Evolutionary conservation across 1,284 basidiomycete species (phyloP), one percentile per base, ranked within the genome.

Genomic region (Meripilus lineatus): DNA sequence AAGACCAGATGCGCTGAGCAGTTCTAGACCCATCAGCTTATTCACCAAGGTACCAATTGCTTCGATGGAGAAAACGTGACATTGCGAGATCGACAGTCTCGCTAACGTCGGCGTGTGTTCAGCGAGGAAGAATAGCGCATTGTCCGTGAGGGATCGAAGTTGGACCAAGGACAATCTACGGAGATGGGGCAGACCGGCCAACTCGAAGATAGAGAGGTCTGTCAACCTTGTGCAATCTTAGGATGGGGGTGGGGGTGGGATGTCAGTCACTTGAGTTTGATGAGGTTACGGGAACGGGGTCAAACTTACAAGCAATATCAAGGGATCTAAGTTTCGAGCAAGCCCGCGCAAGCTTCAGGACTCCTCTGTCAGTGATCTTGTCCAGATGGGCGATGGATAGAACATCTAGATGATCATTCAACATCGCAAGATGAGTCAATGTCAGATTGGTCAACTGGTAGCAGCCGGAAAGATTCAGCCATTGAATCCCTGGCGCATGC

Each of bases 81-180:
- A 97, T 63, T 93, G 93, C 13, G 89, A 90, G 10, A 97, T 66
- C 58, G 96, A 89, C 35, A 96, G 75, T 11, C 92, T 79, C 58
- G 93, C 89, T 47, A 97, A 69, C 14, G 75, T 76, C 35, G 72
- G 65, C 46, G 76, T 63, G 71, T 90, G 75, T 52, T 82, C 87
- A 52, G 76, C 73, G 3, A 81, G 63, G 50, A 81, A 68, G 54
- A 88, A 87, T 26, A 84, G 59, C 5, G 74, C 80, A 53, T 81
- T 77, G 59, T 84, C 83, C 4, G 83, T 84, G 53, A 84, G 52
- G 52, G 74, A 77, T 11, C 77, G 75, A 7, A 85, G 71, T 42
- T 91, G 82, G 34, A 92, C 88, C 30, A 95, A 71, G 46, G 87
- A 89, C 33, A 97, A 77, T 14, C 90, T 77, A 46, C 82, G 81